Conservation (phyloP, 192 early-diverging fungal species). For the Polychytrium aggregatum region DNA sequence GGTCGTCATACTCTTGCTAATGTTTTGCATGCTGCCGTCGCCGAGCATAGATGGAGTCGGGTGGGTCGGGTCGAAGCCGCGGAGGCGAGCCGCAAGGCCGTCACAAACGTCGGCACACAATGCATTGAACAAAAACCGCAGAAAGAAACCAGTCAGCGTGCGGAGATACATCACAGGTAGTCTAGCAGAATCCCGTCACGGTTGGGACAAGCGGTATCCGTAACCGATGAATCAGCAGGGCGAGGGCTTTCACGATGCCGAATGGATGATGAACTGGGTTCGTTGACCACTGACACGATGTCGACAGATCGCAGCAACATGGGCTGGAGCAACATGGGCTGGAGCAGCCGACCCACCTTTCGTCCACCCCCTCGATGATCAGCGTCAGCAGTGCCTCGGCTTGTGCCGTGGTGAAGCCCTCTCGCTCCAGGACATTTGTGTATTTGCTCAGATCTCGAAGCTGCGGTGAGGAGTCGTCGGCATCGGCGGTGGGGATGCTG, state of each 20-base stretch:
- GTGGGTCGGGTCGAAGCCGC: background rate
- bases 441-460: too few species aligned
- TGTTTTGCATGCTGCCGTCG: slow-evolving; percentile 39
- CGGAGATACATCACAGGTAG: background rate
- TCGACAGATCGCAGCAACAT: background rate
- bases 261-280: too few species aligned
- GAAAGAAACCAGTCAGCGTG: background rate
- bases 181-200: background rate
- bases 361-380: slow-evolving; percentile 54
- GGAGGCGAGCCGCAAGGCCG: background rate
- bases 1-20: slow-evolving; percentile 58
- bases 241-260: too few species aligned
- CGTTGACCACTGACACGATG: background rate
- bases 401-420: slow-evolving; percentile 64
- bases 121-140: too few species aligned
- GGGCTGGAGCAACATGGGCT: background rate
- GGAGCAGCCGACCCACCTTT: slow-evolving; percentile 37
- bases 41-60: background rate
- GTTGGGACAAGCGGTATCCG: background rate
- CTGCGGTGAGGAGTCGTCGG: too few species aligned
- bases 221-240: too few species aligned
- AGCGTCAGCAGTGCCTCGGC: slow-evolving; percentile 59
- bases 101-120: too few species aligned
- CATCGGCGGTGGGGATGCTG: too few species aligned
- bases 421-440: slow-evolving; percentile 51